Conservation (phyloP, 352 stramenopile species). For the Globisporangium spinosum region DNA sequence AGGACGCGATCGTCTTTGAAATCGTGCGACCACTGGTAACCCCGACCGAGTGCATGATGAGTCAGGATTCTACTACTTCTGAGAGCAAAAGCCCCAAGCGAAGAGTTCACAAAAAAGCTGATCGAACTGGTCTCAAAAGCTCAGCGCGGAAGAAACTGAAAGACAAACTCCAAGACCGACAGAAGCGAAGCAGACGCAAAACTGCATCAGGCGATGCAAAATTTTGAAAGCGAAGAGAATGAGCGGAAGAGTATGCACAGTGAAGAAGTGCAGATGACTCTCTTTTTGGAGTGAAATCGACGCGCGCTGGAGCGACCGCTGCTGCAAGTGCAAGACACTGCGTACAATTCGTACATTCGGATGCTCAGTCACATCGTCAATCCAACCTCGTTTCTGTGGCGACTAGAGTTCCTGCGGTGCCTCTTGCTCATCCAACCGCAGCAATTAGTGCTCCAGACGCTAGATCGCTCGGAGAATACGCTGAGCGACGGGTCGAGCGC, state of each 20-base stretch:
- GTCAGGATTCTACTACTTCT: background rate
- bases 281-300: constrained; percentile 45
- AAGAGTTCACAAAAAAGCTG: background rate
- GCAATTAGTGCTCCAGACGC: constrained; percentile 34
- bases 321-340: constrained; percentile 44
- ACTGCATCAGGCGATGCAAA: constrained; percentile 23
- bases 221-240: constrained; percentile 43
- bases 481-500: constrained; percentile 11
- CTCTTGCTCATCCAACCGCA: constrained; percentile 36
- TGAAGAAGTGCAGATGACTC: constrained; percentile 43
- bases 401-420: constrained; percentile 47
- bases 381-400: constrained; percentile 38
- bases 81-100: background rate
- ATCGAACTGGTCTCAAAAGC: background rate
- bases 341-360: constrained; percentile 43
- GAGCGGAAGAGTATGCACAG: constrained; percentile 39
- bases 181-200: constrained; percentile 10
- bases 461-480: constrained; percentile 19
- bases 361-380: constrained; percentile 55
- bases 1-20: constrained; percentile 16
- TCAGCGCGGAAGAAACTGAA: constrained; percentile 17
- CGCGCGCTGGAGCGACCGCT: constrained; percentile 37
- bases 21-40: constrained; percentile 17
- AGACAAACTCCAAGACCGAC: background rate
- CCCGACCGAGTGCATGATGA: constrained; percentile 18